These are phyloP conservation scores for Endoconidiophora polonica DNA, from an alignment of 2,329 filamentous ascomycete genomes.

Conservation along the genomic window DNA sequence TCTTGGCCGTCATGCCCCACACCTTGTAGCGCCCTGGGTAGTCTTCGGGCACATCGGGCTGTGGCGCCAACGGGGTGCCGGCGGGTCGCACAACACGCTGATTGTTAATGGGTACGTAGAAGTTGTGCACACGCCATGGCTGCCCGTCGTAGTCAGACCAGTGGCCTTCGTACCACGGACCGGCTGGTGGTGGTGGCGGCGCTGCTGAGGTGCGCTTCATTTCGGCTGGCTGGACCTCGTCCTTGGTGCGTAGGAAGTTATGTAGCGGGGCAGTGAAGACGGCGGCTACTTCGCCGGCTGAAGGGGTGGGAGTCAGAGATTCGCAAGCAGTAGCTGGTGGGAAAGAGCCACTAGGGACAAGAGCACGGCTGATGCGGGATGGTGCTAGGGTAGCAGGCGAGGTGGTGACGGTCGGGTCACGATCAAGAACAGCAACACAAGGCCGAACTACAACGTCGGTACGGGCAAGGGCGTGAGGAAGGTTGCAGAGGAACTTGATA, in stretches of 20 bases:
- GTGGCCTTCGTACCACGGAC: slow-evolving; percentile 67
- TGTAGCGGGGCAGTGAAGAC: slow-evolving; percentile 83
- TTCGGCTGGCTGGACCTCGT: slow-evolving; percentile 20
- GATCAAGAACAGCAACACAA: slow-evolving; percentile 62
- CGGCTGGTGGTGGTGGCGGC: slow-evolving; percentile 26
- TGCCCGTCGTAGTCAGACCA: slow-evolving; percentile 68
- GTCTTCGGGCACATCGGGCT: slow-evolving; percentile 20
- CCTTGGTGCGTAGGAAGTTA: slow-evolving; percentile 53
- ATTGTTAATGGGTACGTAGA: slow-evolving; percentile 66
- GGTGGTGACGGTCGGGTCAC: slow-evolving; percentile 27
- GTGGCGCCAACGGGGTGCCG: slow-evolving; percentile 12
- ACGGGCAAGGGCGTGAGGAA: slow-evolving; percentile 59
- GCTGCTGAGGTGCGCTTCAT: slow-evolving; percentile 17
- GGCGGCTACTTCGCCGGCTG: slow-evolving; percentile 81
- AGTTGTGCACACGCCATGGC: slow-evolving; percentile 80
- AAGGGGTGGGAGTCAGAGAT: slow-evolving; percentile 60
- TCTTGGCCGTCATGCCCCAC: slow-evolving; percentile 87
- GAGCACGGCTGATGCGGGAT: not conserved
- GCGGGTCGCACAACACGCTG: slow-evolving; percentile 49
- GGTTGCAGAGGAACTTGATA: slow-evolving; percentile 73
- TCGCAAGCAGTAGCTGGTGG: slow-evolving; percentile 22
- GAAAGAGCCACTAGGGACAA: slow-evolving; percentile 1
- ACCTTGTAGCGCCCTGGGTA: slow-evolving; percentile 53
- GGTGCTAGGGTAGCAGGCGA: slow-evolving; percentile 7
- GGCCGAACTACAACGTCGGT: slow-evolving; percentile 60